Percentiles rank a stretch among this genome's conserved stretches.
Evolutionary conservation across 2,329 filamentous ascomycete species (phyloP).

Genomic region (Scedosporium apiospermum): DNA sequence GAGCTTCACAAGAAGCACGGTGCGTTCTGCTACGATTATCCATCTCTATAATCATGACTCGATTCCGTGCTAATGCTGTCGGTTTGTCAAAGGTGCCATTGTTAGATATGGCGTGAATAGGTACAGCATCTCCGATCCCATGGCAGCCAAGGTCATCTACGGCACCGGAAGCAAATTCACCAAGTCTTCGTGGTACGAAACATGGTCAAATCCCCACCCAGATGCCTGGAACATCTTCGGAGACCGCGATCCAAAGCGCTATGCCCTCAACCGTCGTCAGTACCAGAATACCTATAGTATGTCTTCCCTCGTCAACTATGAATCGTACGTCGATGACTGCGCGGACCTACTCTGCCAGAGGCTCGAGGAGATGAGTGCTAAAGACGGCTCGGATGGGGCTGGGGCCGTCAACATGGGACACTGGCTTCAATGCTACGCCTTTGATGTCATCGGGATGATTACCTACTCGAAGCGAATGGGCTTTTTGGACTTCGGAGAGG

Average conservation of each 20-base stretch:
- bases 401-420: constrained; percentile 19
- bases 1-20: constrained; percentile 21
- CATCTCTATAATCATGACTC: neutral
- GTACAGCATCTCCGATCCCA: constrained; percentile 32
- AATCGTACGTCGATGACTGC: constrained; percentile 22
- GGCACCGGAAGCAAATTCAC: constrained; percentile 18
- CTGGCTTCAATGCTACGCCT: constrained; percentile 29
- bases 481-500: constrained; percentile 24
- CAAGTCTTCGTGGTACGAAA: constrained; percentile 23
- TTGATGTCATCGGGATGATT: constrained; percentile 27
- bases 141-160: constrained; percentile 27
- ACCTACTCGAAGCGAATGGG: constrained; percentile 24
- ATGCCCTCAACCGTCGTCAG: constrained; percentile 17
- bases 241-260: constrained; percentile 17
- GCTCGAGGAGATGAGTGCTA: constrained; percentile 16
- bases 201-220: constrained; percentile 14
- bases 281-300: constrained; percentile 22
- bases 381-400: constrained; percentile 3
- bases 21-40: neutral
- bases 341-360: constrained; percentile 17
- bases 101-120: constrained; percentile 37
- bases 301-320: constrained; percentile 22
- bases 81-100: constrained; percentile 19
- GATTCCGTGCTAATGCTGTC: neutral
- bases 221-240: constrained; percentile 18